Conservation (phyloP, 176 grass and related monocot genomes). For the Juncus inflexus region DNA sequence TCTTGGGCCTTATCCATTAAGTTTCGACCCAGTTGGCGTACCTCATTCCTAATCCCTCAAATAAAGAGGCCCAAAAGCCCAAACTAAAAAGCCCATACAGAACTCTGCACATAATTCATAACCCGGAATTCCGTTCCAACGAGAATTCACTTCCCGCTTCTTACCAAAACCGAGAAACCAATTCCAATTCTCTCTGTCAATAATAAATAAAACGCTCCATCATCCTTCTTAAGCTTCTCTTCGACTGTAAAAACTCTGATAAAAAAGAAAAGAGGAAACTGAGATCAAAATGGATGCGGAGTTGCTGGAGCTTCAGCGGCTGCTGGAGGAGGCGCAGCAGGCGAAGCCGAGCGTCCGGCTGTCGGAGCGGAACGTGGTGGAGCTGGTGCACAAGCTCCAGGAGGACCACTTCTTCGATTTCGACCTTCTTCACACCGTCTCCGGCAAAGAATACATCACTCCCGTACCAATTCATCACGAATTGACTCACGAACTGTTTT, state of each 20-base stretch:
- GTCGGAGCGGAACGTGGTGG: constrained; percentile 91
- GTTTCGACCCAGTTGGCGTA: too few relatives aligned
- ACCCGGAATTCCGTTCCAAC: too few relatives aligned
- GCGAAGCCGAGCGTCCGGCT: constrained; percentile 79
- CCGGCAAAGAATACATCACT: constrained; percentile 97
- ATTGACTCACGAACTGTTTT: too few relatives aligned
- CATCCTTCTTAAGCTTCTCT: neutral
- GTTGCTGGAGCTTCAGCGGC: constrained; percentile 82
- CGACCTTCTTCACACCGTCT: constrained; percentile 76
- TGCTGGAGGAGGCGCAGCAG: constrained; percentile 95
- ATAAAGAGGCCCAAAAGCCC: too few relatives aligned
- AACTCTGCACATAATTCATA: too few relatives aligned
- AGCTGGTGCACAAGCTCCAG: constrained; percentile 78
- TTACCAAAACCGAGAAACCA: constrained; percentile 4
- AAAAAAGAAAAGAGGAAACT: neutral
- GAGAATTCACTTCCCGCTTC: neutral
- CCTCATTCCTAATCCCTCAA: too few relatives aligned
- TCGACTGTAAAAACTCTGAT: neutral
- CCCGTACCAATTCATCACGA: constrained; percentile 32
- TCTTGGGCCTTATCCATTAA: too few relatives aligned
- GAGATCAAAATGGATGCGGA: constrained; percentile 60
- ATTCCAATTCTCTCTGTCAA: neutral
- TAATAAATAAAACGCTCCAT: neutral
- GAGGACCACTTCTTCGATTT: constrained; percentile 78
- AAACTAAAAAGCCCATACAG: too few relatives aligned